phyloP scores from a whole-genome alignment of 257 asterid genomes.

The Henckelia pumila region DNA sequence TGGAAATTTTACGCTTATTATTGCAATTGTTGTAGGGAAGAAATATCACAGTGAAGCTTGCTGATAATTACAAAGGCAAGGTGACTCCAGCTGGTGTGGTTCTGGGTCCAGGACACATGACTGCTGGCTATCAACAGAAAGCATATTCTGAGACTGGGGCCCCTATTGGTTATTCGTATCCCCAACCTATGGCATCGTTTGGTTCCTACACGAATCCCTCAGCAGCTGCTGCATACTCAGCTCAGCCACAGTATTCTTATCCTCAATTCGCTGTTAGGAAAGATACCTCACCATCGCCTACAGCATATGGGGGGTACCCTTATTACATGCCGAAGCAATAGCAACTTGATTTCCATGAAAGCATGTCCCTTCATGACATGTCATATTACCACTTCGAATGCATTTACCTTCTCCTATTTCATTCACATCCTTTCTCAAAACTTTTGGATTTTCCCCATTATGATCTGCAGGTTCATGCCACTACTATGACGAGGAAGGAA shows the following conservation, averaged over 20 bases:
- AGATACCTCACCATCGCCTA: conserved; percentile 41
- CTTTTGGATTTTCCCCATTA: not conserved
- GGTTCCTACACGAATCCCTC: conserved; percentile 45
- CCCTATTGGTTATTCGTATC: conserved; percentile 52
- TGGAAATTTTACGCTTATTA: not conserved
- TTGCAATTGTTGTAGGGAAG: conserved; percentile 57
- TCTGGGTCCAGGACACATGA: conserved; percentile 44
- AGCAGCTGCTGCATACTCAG: conserved; percentile 38
- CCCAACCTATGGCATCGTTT: conserved; percentile 47
- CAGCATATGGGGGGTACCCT: conserved; percentile 56
- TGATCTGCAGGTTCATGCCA: not conserved
- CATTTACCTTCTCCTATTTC: not conserved
- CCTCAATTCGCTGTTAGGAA: conserved; percentile 49
- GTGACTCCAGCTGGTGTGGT: conserved; percentile 38
- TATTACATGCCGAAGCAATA: conserved; percentile 70
- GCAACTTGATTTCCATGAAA: conserved; percentile 4
- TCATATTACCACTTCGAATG: not conserved
- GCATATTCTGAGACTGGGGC: conserved; percentile 32
- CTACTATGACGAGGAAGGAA: conserved; percentile 19
- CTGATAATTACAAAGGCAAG: conserved; percentile 75
- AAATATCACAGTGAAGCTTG: conserved; percentile 75
- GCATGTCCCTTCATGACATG: not conserved
- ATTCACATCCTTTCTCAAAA: not conserved
- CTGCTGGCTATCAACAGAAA: conserved; percentile 47
- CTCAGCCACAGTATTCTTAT: conserved; percentile 52